Conservation (phyloP, 2,329 filamentous ascomycete species). For the Exophiala mesophila region DNA sequence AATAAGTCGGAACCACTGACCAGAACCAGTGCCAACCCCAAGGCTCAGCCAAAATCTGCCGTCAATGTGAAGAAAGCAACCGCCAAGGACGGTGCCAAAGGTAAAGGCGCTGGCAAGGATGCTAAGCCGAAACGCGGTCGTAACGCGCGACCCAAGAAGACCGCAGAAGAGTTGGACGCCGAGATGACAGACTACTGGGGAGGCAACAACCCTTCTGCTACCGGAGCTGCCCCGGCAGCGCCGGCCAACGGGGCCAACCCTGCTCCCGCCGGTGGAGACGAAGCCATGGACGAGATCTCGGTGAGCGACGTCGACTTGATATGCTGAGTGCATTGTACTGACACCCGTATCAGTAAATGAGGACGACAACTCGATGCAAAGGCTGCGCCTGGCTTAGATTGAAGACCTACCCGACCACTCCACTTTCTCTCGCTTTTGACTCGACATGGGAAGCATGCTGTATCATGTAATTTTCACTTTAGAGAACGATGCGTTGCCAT, state of each 20-base stretch:
- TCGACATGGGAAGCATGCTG: too few relatives aligned
- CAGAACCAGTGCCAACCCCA: conserved; percentile 39
- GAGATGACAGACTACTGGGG: conserved; percentile 97
- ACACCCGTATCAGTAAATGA: conserved; percentile 26
- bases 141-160: conserved; percentile 73
- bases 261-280: conserved; percentile 43
- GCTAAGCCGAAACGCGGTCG: conserved; percentile 77
- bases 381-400: too few relatives aligned
- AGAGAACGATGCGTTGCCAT: too few relatives aligned
- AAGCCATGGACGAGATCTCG: conserved; percentile 55
- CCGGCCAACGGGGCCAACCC: conserved; percentile 46
- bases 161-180: conserved; percentile 87
- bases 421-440: too few relatives aligned
- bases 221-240: conserved; percentile 39
- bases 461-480: too few relatives aligned
- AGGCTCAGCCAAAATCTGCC: conserved; percentile 76
- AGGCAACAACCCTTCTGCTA: conserved; percentile 39
- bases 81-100: conserved; percentile 43
- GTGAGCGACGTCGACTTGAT: conserved; percentile 33
- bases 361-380: too few relatives aligned
- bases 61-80: conserved; percentile 65
- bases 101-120: conserved; percentile 55
- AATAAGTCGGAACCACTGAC: conserved; percentile 21
- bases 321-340: conserved; percentile 18
- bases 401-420: conserved; percentile 3